A percentile compares a stretch with the other conserved stretches of the same genome.
Evolutionary conservation across 768 basidiomycete genomes (phyloP).

Genomic region (Panus rudis): DNA sequence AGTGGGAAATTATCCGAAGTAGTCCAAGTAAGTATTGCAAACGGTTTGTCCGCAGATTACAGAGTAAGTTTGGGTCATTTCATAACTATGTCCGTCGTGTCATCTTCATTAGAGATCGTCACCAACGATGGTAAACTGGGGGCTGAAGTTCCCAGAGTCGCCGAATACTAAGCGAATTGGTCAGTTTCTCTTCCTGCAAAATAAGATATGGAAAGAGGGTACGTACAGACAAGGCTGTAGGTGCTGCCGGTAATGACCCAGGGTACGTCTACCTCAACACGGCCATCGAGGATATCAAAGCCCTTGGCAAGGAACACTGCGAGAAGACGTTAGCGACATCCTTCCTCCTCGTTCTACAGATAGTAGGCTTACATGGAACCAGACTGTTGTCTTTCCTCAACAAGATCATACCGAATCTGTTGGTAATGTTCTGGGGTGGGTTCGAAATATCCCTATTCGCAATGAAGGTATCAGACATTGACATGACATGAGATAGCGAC

Average conservation of each 20-base stretch:
- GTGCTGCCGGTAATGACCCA: slow-evolving; percentile 20
- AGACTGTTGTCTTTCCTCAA: slow-evolving; percentile 19
- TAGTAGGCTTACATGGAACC: slow-evolving; percentile 19
- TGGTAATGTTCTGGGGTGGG: slow-evolving; percentile 33
- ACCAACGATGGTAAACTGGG: slow-evolving; percentile 28
- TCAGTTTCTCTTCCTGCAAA: background rate
- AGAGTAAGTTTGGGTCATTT: no score
- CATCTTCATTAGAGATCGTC: no score
- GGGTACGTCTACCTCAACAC: slow-evolving; percentile 31
- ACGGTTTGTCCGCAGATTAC: no score
- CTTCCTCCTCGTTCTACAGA: background rate
- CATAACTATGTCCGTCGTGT: no score
- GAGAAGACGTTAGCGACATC: background rate
- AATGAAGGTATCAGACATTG: background rate
- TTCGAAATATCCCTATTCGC: slow-evolving; percentile 24
- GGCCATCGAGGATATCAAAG: slow-evolving; percentile 31
- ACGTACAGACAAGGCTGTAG: slow-evolving; percentile 37
- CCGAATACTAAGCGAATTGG: slow-evolving; percentile 32
- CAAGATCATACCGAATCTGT: slow-evolving; percentile 14
- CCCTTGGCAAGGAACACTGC: slow-evolving; percentile 27
- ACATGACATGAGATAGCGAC: background rate
- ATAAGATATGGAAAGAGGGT: background rate
- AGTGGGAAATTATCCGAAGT: no score
- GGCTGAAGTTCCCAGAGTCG: slow-evolving; percentile 39
- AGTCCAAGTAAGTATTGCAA: no score